These are phyloP conservation scores for Logfia minima DNA, from an alignment of 129 eudicot genomes.

Conservation along the genomic window DNA sequence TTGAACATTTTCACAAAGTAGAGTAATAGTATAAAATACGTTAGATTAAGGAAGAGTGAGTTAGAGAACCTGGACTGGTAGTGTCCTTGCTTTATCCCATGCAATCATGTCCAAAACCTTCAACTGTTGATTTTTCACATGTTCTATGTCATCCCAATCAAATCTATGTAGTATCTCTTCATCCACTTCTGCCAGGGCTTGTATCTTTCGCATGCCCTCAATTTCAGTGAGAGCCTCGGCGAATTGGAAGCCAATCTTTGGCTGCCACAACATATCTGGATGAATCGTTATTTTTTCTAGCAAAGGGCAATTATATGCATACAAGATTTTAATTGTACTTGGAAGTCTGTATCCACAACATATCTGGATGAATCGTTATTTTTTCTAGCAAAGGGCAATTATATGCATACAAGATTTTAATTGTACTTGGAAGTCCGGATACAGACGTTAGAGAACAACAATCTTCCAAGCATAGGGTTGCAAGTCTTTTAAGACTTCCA, in stretches of 20 bases:
- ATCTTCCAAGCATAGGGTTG: no score
- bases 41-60: no score
- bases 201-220: slow-evolving; percentile 9
- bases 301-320: not conserved
- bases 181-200: slow-evolving; percentile 18
- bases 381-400: not conserved
- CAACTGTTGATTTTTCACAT: not conserved
- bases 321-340: not conserved
- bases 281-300: slow-evolving; percentile 8
- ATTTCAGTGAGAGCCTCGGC: not conserved
- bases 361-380: slow-evolving; percentile 18
- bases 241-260: not conserved
- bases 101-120: no score
- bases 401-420: not conserved
- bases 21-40: no score
- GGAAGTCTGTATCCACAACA: no score
- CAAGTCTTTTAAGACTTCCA: slow-evolving; percentile 22
- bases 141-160: slow-evolving; percentile 9
- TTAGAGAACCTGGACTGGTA: not conserved
- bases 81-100: not conserved
- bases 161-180: slow-evolving; percentile 6
- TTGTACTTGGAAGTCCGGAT: slow-evolving; percentile 1
- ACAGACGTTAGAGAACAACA: no score
- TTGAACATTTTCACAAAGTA: no score
- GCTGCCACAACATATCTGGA: no score